Percentiles rank a stretch among this genome's conserved stretches.
These are phyloP conservation scores for Phytophthora citricola DNA, from an alignment of 352 stramenopile genomes.

Conservation along the genomic window DNA sequence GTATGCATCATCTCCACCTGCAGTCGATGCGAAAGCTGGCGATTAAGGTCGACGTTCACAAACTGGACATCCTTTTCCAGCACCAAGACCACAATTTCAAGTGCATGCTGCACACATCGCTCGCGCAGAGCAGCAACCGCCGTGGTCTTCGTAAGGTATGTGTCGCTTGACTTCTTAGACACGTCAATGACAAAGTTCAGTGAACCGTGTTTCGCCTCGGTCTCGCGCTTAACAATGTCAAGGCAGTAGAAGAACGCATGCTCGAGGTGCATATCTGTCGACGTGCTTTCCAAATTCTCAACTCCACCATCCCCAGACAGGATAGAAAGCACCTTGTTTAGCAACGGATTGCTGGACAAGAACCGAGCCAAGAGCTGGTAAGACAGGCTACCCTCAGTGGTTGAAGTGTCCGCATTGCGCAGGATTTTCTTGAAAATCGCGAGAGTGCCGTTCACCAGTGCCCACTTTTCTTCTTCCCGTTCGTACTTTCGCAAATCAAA, in stretches of 20 bases:
- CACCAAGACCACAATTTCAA: conserved; percentile 81
- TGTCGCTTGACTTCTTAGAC: conserved; percentile 50
- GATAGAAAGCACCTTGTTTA: conserved; percentile 78
- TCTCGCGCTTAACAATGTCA: conserved; percentile 80
- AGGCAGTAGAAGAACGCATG: conserved; percentile 86
- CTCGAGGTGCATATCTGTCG: conserved; percentile 76
- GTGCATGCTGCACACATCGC: conserved; percentile 73
- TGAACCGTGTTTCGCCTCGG: conserved; percentile 70
- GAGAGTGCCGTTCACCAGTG: conserved; percentile 70
- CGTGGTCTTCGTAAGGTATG: conserved; percentile 60
- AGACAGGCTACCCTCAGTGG: conserved; percentile 60
- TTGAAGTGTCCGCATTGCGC: conserved; percentile 50
- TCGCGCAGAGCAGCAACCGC: conserved; percentile 62
- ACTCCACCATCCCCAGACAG: conserved; percentile 74
- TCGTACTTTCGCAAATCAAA: conserved; percentile 88
- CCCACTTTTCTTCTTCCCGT: conserved; percentile 85
- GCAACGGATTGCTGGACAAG: conserved; percentile 65
- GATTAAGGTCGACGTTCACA: conserved; percentile 64
- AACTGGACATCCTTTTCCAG: conserved; percentile 77
- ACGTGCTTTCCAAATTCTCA: conserved; percentile 75
- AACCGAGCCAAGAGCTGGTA: conserved; percentile 77
- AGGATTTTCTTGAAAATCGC: conserved; percentile 85
- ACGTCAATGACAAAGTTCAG: conserved; percentile 71
- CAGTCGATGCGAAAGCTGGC: conserved; percentile 60
- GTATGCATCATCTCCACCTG: conserved; percentile 83